Evolutionary conservation across 768 basidiomycete genomes (phyloP).

Genomic region (Kwoniella dendrophila): DNA sequence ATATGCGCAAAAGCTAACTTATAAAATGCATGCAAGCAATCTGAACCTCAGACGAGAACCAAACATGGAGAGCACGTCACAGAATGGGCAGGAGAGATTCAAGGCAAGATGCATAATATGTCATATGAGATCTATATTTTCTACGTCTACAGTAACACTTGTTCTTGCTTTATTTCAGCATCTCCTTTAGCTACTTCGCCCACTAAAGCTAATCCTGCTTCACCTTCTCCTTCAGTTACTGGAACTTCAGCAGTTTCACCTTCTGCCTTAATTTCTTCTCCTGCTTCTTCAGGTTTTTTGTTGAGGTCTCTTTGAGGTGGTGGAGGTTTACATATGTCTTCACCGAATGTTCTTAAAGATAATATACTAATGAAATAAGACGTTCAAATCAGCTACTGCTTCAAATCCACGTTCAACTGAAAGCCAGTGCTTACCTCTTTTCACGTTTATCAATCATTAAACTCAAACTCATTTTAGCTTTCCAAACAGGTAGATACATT

Average conservation of each 20-base stretch:
- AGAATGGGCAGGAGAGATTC: too few relatives aligned
- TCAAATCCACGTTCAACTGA: neutral
- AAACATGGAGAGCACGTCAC: too few relatives aligned
- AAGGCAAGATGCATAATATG: neutral
- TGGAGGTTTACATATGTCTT: conserved; percentile 67
- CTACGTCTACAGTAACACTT: conserved; percentile 1
- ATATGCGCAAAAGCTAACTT: too few relatives aligned
- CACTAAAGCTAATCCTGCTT: conserved; percentile 14
- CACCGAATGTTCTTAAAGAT: conserved; percentile 78
- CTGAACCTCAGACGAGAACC: too few relatives aligned
- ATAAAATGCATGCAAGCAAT: too few relatives aligned
- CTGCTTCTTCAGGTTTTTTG: conserved; percentile 6
- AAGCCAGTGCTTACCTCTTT: conserved; percentile 68
- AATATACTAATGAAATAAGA: conserved; percentile 66
- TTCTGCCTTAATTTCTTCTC: conserved; percentile 1
- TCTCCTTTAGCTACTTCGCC: conserved; percentile 21
- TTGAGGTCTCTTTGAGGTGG: conserved; percentile 20
- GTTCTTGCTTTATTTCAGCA: neutral
- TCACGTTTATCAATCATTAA: conserved; percentile 97
- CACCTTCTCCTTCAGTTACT: conserved; percentile 9
- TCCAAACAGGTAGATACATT: conserved; percentile 92
- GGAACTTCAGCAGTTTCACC: conserved; percentile 2
- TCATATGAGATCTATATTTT: neutral
- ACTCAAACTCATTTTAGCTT: conserved; percentile 79
- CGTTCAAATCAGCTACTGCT: neutral